Evolutionary conservation across 441 rosid species (phyloP), one percentile per base, ranked within the genome.

Genomic region (Gossypium gossypioides): DNA sequence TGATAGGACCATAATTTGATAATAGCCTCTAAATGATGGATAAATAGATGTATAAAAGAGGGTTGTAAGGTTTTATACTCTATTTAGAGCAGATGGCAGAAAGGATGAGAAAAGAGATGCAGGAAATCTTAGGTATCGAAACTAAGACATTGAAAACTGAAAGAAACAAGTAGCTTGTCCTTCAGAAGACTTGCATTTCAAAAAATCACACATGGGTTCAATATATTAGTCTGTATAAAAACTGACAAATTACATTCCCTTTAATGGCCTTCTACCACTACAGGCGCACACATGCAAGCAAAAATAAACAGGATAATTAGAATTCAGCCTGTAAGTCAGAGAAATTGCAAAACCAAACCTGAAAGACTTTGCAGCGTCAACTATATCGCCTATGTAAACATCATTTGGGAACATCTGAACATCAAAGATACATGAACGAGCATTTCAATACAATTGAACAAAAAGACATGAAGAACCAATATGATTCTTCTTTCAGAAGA

Each of bases 361-460:
- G 88, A 80, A 86, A 72, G 92, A 81, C 80, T 91, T 89, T 63
- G 90, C 80, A 66, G 88, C 91, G 77, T 88, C 95, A 71, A 87
- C 69, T 50, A 92, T 86, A 81, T 91, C 93, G n/a, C 83, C 88
- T 59, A 92, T 85, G 75, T 84, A 82, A 21, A 91, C 79, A 51
- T 95, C 96, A 81, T 85, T 86, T 10, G 98, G 99, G 80, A 95
- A 84, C 13, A 95, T 92, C 98, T 92, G 89, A 32, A 64, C 15
- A 75, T 80, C 67, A 76, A 22, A 34, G 34, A n/a, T 73, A 81
- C 62, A 77, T 40, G 29, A 21, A 58, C 16, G 19, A 68, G 68
- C 32, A 34, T 73, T 55, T 77, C 32, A 63, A 56, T 46, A 74
- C 44, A 50, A 68, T 15, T 27, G 51, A 70, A 40, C 13, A 21